Evolutionary conservation across 495 filamentous ascomycete genomes (phyloP).

Genomic region (Penicillium chermesinum): DNA sequence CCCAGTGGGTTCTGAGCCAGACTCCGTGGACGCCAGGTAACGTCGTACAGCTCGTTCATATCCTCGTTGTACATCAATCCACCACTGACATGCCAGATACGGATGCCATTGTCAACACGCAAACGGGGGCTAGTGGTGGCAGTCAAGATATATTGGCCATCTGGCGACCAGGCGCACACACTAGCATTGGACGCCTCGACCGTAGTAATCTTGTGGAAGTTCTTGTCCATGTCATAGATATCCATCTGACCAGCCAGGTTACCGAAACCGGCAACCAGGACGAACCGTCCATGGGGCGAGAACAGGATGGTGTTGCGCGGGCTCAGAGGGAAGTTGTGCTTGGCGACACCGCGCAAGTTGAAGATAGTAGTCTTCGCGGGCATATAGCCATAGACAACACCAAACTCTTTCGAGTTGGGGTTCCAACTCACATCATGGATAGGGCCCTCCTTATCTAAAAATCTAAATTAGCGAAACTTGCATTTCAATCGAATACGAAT

Average conservation of each 20-base stretch:
- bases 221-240: constrained; percentile 89
- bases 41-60: constrained; percentile 88
- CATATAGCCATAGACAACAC: constrained; percentile 96
- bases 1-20: constrained; percentile 52
- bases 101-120: constrained; percentile 92
- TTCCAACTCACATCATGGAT: constrained; percentile 99
- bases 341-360: constrained; percentile 74
- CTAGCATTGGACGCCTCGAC: constrained; percentile 95
- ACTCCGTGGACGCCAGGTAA: constrained; percentile 79
- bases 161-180: constrained; percentile 93
- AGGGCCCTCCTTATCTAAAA: constrained; percentile 86
- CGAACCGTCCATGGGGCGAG: constrained; percentile 89
- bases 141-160: constrained; percentile 90
- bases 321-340: constrained; percentile 74
- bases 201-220: constrained; percentile 84
- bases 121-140: constrained; percentile 92
- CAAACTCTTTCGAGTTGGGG: constrained; percentile 92
- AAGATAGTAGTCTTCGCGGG: constrained; percentile 97
- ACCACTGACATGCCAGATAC: constrained; percentile 90
- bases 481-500: neutral
- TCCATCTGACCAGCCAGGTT: constrained; percentile 98
- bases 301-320: constrained; percentile 94
- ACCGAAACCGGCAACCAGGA: constrained; percentile 91
- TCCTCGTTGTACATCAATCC: constrained; percentile 92
- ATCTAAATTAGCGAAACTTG: neutral